phyloP scores from a whole-genome alignment of 768 basidiomycete species.

The Tricholoma matsutake region DNA sequence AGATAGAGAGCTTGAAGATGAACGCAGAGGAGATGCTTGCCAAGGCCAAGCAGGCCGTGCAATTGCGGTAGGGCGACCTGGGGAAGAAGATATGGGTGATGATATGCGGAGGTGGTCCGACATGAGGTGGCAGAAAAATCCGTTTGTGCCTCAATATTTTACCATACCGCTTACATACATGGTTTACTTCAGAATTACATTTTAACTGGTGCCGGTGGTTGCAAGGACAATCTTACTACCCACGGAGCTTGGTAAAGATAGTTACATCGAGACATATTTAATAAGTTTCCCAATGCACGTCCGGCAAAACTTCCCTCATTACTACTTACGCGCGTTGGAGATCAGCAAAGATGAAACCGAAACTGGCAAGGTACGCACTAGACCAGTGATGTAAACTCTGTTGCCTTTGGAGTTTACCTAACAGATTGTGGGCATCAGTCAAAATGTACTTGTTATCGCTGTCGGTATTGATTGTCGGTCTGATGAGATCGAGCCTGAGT shows the following conservation, averaged over 20 bases:
- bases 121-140: conserved; percentile 24
- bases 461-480: conserved; percentile 29
- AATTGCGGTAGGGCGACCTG: conserved; percentile 46
- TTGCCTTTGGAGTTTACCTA: conserved; percentile 63
- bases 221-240: too few relatives aligned
- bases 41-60: conserved; percentile 59
- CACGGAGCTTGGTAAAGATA: not conserved
- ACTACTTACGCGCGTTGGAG: conserved; percentile 43
- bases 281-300: conserved; percentile 76
- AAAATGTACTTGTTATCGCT: conserved; percentile 49
- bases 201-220: too few relatives aligned
- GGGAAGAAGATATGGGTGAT: conserved; percentile 41
- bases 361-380: conserved; percentile 40
- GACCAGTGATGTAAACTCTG: conserved; percentile 76
- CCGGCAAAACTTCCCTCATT: conserved; percentile 76
- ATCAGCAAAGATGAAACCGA: conserved; percentile 4
- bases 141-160: not conserved
- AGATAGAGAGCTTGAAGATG: conserved; percentile 12
- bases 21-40: conserved; percentile 32
- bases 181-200: too few relatives aligned
- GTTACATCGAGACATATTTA: conserved; percentile 28
- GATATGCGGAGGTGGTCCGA: conserved; percentile 37
- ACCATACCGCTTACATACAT: too few relatives aligned
- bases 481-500: conserved; percentile 43
- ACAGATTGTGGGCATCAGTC: conserved; percentile 57